Percentiles rank a stretch among this genome's conserved stretches.
Evolutionary conservation across 2,329 filamentous ascomycete genomes (phyloP).

Genomic region (Dendryphion nanum): DNA sequence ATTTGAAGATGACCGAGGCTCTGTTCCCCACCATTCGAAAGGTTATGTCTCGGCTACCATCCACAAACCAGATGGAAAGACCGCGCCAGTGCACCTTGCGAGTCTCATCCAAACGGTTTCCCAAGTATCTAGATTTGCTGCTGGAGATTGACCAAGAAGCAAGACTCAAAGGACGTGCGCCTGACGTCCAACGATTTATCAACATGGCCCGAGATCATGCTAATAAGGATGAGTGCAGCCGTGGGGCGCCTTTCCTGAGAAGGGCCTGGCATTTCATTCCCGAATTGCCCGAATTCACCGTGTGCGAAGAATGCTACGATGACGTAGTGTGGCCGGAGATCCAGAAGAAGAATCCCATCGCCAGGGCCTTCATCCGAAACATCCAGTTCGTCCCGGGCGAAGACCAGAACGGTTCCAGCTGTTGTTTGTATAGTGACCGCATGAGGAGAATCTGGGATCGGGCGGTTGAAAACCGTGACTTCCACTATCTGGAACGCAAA

Average conservation of each 20-base stretch:
- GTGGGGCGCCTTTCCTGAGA: conserved; percentile 61
- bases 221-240: conserved; percentile 57
- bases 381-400: conserved; percentile 56
- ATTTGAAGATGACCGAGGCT: conserved; percentile 68
- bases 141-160: conserved; percentile 52
- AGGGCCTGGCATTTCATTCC: conserved; percentile 77
- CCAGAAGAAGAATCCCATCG: conserved; percentile 48
- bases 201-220: conserved; percentile 56
- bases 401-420: conserved; percentile 51
- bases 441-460: conserved; percentile 74
- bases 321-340: conserved; percentile 72
- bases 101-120: conserved; percentile 57
- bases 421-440: conserved; percentile 75
- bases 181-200: conserved; percentile 62
- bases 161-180: conserved; percentile 31
- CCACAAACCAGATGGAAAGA: conserved; percentile 43
- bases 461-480: conserved; percentile 66
- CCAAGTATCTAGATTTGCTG: conserved; percentile 56
- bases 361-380: conserved; percentile 48
- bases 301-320: conserved; percentile 85
- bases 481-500: conserved; percentile 61
- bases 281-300: conserved; percentile 71
- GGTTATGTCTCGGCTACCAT: conserved; percentile 55
- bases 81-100: conserved; percentile 67
- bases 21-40: conserved; percentile 71